Base-by-base conservation (phyloP, 306 rosid species). In the Cucumis sativus region DNA sequence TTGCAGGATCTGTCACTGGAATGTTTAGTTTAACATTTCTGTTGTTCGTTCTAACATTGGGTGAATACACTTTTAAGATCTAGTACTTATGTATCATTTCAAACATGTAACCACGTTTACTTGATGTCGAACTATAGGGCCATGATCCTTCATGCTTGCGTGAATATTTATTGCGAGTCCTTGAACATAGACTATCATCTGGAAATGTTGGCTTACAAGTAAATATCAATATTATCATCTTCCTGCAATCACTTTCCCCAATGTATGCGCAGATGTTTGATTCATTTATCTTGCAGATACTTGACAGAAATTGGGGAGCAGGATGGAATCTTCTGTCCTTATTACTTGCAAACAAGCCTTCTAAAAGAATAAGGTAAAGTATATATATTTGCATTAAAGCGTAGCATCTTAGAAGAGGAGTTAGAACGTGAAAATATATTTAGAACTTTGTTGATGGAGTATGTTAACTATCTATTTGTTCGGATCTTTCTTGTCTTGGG, bases 271-370 rank as follows among this genome's bases (percentile, higher is more conserved):
- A 63, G 75, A 64, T 45, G 56, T 61, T 54, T 82, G 49, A 75
- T 63, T 45, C 72, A 28, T 81, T 64, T 57, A 30, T 70, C 76
- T 76, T 82, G 71, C 87, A 95, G 98, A 95, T 95, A 79, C 97
- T 95, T 80, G 99, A 95, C 89, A 90, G 97, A 82, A 95, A 92
- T 86, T 92, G 96, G 97, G 99, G 97, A 74, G 96, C 97, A 37
- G 99, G 99, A 54, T 95, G 99, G 98, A 88, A 95, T 85, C 98
- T 95, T 76, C 84, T 95, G 54, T 92, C 96, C 47, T 80, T 86
- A 77, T 86, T 95, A 88, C 97, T 95, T 76, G 97, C 97, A 60
- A 87, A 86, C 56, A 88, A 89, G 78, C 89, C 97, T 86, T 92
- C 93, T 70, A 78, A 84, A 79, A 88, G 97, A 87, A 83, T 92